Conservation (phyloP, 2,329 filamentous ascomycete genomes). For the Stagonosporopsis cucurbitacearum region DNA sequence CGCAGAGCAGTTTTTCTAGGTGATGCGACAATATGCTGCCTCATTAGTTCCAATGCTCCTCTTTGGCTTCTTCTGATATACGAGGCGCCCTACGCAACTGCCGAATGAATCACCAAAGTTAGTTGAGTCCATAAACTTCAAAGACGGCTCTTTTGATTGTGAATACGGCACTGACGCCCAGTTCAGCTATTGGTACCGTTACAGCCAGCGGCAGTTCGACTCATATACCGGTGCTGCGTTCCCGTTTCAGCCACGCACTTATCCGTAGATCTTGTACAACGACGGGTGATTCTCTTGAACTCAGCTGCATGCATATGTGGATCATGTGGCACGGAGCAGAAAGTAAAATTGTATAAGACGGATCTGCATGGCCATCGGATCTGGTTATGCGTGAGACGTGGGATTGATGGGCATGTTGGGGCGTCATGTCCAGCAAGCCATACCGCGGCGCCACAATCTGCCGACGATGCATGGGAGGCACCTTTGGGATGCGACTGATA, state of each 20-base stretch:
- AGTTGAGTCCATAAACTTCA: background rate
- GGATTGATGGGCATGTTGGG: background rate
- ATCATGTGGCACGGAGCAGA: constrained; percentile 11
- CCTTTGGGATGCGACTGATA: background rate
- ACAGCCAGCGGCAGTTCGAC: constrained; percentile 23
- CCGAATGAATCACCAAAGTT: background rate
- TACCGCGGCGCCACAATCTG: background rate
- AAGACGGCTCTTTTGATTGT: background rate
- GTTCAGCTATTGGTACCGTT: constrained; percentile 17
- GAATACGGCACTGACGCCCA: background rate
- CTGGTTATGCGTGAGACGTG: constrained; percentile 3
- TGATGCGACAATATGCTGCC: background rate
- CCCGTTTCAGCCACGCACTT: constrained; percentile 21
- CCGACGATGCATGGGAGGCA: constrained; percentile 1
- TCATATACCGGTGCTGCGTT: constrained; percentile 5
- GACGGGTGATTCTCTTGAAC: constrained; percentile 1
- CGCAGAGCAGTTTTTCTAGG: background rate
- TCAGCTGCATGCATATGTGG: constrained; percentile 11
- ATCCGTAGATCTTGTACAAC: constrained; percentile 17
- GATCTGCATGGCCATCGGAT: constrained; percentile 3
- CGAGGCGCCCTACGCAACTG: background rate
- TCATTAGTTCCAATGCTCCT: background rate
- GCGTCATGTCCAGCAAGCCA: background rate
- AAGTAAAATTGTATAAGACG: constrained; percentile 4
- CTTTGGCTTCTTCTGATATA: background rate